Conservation (phyloP, 208 protist species). For the Trypanosoma melophagium region DNA sequence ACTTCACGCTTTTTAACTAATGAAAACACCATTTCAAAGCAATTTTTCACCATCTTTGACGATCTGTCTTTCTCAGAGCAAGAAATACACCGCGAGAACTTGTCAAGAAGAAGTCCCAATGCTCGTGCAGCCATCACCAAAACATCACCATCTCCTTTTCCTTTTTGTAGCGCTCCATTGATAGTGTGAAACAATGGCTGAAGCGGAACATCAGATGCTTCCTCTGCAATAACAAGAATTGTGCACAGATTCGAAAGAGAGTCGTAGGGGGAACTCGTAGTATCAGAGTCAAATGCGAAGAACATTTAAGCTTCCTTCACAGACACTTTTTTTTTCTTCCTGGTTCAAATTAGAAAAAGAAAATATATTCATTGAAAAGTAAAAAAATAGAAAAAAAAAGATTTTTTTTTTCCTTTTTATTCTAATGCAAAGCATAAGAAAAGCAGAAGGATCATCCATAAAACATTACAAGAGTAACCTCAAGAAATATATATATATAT, state of each 20-base stretch:
- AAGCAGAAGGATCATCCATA: not conserved
- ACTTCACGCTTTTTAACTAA: conserved; percentile 24
- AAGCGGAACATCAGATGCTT: conserved; percentile 30
- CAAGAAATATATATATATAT: conserved; percentile 14
- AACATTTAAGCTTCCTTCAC: conserved; percentile 14
- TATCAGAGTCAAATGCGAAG: conserved; percentile 1
- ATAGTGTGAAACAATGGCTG: conserved; percentile 29
- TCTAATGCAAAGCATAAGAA: not conserved
- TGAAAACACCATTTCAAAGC: conserved; percentile 25
- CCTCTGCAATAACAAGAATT: conserved; percentile 45
- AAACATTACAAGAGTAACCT: conserved; percentile 3
- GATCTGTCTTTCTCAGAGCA: conserved; percentile 9
- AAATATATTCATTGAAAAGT: not conserved
- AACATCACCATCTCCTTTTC: conserved; percentile 56
- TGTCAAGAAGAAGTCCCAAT: conserved; percentile 67
- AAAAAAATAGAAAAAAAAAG: no score
- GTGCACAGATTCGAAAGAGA: conserved; percentile 53
- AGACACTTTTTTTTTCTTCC: not conserved
- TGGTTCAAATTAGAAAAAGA: not conserved
- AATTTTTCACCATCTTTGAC: conserved; percentile 15
- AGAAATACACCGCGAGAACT: conserved; percentile 36
- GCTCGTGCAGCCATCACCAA: conserved; percentile 67
- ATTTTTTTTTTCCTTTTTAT: no score
- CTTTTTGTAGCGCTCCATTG: conserved; percentile 28
- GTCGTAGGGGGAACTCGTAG: conserved; percentile 33